Evolutionary conservation across 2,329 filamentous ascomycete genomes (phyloP).

Genomic region (Parafenestella ontariensis): DNA sequence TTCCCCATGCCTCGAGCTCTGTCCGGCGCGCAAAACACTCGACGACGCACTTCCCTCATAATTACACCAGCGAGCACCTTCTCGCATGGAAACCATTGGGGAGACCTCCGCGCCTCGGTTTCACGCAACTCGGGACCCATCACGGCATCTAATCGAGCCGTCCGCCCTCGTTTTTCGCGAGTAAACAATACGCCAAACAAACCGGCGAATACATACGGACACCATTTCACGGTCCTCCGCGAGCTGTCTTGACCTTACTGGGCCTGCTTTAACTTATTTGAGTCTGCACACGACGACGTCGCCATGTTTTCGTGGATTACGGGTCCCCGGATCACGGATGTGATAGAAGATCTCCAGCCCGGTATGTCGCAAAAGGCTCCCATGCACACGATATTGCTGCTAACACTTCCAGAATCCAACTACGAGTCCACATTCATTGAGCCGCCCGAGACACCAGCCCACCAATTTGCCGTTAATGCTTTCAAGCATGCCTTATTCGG

Average conservation of each 20-base stretch:
- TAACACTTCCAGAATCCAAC: conserved; percentile 36
- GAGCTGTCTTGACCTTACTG: not conserved
- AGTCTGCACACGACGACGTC: not conserved
- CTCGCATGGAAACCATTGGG: conserved; percentile 7
- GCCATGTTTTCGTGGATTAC: conserved; percentile 51
- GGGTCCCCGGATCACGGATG: conserved; percentile 47
- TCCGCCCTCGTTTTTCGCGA: conserved; percentile 24
- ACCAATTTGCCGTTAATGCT: conserved; percentile 71
- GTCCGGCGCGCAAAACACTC: conserved; percentile 21
- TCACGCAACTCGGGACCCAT: not conserved
- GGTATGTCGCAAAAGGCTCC: conserved; percentile 20
- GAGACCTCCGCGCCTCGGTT: conserved; percentile 1
- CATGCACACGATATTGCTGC: not conserved
- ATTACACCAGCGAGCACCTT: not conserved
- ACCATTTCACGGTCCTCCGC: conserved; percentile 5
- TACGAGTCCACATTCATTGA: conserved; percentile 57
- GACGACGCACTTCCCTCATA: conserved; percentile 8
- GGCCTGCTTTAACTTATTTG: not conserved
- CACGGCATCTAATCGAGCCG: conserved; percentile 6
- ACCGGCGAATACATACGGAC: conserved; percentile 12
- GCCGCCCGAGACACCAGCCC: conserved; percentile 69
- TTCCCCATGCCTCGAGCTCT: conserved; percentile 16
- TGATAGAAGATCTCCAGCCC: conserved; percentile 45
- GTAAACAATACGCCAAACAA: conserved; percentile 49
- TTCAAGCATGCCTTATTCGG: conserved; percentile 71